These are phyloP conservation scores for Kwoniella sp. DNA, from an alignment of 768 basidiomycete species.

Conservation along the genomic window DNA sequence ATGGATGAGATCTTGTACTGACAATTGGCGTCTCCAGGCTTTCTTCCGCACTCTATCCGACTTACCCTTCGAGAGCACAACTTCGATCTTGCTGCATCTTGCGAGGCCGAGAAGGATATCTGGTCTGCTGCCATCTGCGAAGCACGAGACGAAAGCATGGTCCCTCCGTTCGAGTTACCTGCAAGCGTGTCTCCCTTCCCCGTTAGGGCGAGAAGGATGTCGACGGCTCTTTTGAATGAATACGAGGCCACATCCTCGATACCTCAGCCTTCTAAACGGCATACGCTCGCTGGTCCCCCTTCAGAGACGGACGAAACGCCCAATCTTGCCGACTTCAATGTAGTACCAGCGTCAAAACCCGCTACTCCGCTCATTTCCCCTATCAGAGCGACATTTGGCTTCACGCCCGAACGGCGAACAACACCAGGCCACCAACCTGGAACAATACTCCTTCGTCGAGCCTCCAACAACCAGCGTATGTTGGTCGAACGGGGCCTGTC, in stretches of 20 bases:
- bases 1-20: no score
- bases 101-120: slow-evolving; percentile 78
- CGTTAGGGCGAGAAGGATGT: slow-evolving; percentile 41
- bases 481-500: slow-evolving; percentile 68
- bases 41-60: slow-evolving; percentile 79
- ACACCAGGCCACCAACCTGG: slow-evolving; percentile 17
- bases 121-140: slow-evolving; percentile 72
- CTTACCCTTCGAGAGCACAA: slow-evolving; percentile 69
- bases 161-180: slow-evolving; percentile 58
- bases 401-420: slow-evolving; percentile 23
- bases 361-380: slow-evolving; percentile 35
- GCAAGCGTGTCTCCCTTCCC: slow-evolving; percentile 49
- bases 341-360: slow-evolving; percentile 19
- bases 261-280: slow-evolving; percentile 27
- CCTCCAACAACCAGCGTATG: slow-evolving; percentile 42
- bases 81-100: slow-evolving; percentile 84
- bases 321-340: background rate
- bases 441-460: slow-evolving; percentile 43
- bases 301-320: slow-evolving; percentile 14
- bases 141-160: slow-evolving; percentile 62
- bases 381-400: slow-evolving; percentile 27
- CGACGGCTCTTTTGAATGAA: slow-evolving; percentile 21
- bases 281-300: slow-evolving; percentile 30
- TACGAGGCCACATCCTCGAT: slow-evolving; percentile 3
- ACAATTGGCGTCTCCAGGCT: slow-evolving; percentile 63